Conservation (phyloP, 371 early-diverging fungal genomes). For the Vairimorpha ceranae region DNA sequence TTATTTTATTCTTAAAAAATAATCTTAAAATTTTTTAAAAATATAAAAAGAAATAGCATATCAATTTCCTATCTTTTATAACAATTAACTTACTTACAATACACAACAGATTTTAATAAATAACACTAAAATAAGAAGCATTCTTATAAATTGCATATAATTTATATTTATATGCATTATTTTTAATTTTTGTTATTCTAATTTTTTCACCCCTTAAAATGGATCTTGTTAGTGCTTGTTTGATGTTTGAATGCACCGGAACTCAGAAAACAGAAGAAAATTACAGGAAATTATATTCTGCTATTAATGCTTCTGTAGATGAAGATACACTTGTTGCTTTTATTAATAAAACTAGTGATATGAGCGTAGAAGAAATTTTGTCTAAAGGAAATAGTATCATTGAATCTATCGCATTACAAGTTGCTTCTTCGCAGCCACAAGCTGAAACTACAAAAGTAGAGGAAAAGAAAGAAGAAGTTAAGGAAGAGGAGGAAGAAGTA, state of each 20-base stretch:
- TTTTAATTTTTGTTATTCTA: too few species aligned
- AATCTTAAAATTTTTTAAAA: too few species aligned
- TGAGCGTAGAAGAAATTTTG: slow-evolving; percentile 37
- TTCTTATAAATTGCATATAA: too few species aligned
- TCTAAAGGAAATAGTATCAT: slow-evolving; percentile 33
- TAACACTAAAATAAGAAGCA: too few species aligned
- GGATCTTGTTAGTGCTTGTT: slow-evolving; percentile 46
- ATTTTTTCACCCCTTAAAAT: slow-evolving; percentile 45
- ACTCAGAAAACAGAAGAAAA: slow-evolving; percentile 11
- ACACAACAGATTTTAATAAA: too few species aligned
- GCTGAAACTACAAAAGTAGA: background rate
- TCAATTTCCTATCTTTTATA: too few species aligned
- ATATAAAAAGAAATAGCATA: too few species aligned
- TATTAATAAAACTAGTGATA: slow-evolving; percentile 26
- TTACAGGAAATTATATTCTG: slow-evolving; percentile 10
- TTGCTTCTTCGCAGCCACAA: slow-evolving; percentile 2
- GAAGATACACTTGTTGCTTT: slow-evolving; percentile 29
- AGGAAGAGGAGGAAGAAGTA: slow-evolving; percentile 33
- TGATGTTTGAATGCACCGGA: slow-evolving; percentile 18
- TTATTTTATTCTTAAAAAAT: too few species aligned
- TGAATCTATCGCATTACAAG: slow-evolving; percentile 19
- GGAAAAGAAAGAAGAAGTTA: background rate
- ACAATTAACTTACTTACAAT: too few species aligned
- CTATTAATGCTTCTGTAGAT: slow-evolving; percentile 23
- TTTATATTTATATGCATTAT: too few species aligned